A percentile compares a stretch with the other conserved stretches of the same genome.
These are phyloP conservation scores for Termitomyces sp. DNA, from an alignment of 768 basidiomycete genomes.

Conservation along the genomic window DNA sequence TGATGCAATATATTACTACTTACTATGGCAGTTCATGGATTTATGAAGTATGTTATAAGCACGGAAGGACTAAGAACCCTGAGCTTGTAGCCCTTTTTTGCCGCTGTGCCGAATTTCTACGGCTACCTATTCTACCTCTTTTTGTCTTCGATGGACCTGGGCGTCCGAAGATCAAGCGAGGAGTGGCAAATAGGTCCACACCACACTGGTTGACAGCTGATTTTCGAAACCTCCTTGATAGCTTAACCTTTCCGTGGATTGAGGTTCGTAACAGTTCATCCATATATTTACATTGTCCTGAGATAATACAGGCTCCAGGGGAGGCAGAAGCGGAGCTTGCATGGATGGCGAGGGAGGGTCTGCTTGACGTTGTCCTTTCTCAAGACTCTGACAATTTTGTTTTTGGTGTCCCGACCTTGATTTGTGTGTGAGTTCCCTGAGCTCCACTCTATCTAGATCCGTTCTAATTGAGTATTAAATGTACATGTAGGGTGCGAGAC, in stretches of 20 bases:
- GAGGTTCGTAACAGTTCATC: slow-evolving; percentile 4
- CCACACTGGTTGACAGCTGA: too few relatives aligned
- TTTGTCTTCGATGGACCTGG: slow-evolving; percentile 12
- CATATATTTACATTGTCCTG: neutral
- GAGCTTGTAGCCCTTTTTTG: slow-evolving; percentile 8
- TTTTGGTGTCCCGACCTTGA: slow-evolving; percentile 2
- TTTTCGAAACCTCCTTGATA: slow-evolving; percentile 7
- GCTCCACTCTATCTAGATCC: neutral
- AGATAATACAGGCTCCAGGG: slow-evolving; percentile 4
- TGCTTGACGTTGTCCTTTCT: slow-evolving; percentile 5
- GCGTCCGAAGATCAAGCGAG: too few relatives aligned
- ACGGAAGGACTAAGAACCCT: slow-evolving; percentile 11
- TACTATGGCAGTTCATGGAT: slow-evolving; percentile 4
- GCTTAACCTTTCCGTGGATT: too few relatives aligned
- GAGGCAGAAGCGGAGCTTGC: slow-evolving; percentile 11
- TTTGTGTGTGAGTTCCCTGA: neutral
- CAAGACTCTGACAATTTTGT: slow-evolving; percentile 5
- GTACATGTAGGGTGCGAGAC: neutral
- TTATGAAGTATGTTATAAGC: slow-evolving; percentile 6
- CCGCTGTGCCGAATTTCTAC: slow-evolving; percentile 5
- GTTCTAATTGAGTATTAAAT: too few relatives aligned
- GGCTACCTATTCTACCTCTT: slow-evolving; percentile 4
- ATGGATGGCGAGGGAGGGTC: slow-evolving; percentile 1
- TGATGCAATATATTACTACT: slow-evolving; percentile 6
- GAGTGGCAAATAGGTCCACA: too few relatives aligned